phyloP scores from a whole-genome alignment of 306 rosid genomes.

The Fagus crenata region DNA sequence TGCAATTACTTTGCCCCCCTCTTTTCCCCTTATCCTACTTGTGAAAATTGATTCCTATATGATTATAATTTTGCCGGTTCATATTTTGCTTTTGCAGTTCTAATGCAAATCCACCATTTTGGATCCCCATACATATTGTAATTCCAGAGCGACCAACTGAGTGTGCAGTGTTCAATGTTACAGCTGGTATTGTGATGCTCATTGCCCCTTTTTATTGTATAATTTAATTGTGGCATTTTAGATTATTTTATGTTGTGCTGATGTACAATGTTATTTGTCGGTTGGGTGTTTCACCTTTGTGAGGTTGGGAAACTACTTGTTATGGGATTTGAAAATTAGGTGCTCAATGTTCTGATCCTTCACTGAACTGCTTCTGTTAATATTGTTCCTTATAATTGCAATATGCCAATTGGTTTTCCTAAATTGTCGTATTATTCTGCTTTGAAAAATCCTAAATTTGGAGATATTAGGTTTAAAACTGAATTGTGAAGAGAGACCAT shows the following conservation, averaged over 20 bases:
- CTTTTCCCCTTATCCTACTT: background rate
- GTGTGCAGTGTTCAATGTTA: constrained; percentile 78
- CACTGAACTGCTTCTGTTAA: background rate
- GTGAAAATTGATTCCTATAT: background rate
- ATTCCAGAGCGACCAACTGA: constrained; percentile 98
- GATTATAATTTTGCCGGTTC: constrained; percentile 11
- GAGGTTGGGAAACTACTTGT: constrained; percentile 1
- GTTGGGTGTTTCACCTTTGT: background rate
- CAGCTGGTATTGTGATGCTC: constrained; percentile 66
- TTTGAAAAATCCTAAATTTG: background rate
- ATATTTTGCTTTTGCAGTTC: constrained; percentile 49
- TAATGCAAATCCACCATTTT: constrained; percentile 75
- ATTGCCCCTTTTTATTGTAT: constrained; percentile 23
- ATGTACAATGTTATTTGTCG: background rate
- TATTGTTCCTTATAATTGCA: constrained; percentile 1
- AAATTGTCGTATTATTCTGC: background rate
- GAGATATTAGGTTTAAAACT: background rate
- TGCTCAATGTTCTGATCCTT: background rate
- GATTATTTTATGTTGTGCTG: background rate
- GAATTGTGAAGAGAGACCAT: background rate
- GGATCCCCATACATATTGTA: constrained; percentile 93
- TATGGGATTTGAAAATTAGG: background rate
- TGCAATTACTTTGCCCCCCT: background rate
- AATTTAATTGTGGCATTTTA: constrained; percentile 12
- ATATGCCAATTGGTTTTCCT: background rate